Conservation (phyloP, 306 rosid species). For the Cucumis hystrix region DNA sequence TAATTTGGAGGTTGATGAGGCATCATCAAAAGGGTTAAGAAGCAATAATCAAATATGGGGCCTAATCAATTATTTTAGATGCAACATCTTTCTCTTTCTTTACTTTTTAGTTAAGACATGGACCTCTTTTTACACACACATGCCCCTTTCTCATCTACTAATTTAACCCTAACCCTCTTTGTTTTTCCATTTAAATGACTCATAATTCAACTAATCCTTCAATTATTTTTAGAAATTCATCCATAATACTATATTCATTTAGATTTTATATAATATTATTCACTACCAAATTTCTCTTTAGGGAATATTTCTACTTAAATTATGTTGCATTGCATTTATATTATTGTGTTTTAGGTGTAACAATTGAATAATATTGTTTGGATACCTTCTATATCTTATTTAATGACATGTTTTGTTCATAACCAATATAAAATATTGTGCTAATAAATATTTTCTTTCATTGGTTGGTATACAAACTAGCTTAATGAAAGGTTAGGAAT, state of each 20-base stretch:
- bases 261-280: neutral
- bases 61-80: conserved; percentile 44
- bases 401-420: neutral
- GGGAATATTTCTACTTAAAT: neutral
- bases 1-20: conserved; percentile 38
- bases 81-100: conserved; percentile 39
- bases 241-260: neutral
- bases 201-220: neutral
- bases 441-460: neutral
- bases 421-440: neutral
- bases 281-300: neutral
- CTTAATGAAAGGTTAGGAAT: neutral
- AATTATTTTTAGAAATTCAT: neutral
- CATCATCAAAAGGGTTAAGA: conserved; percentile 58
- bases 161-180: neutral
- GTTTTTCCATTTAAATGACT: conserved; percentile 8
- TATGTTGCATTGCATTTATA: neutral
- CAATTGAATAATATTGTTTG: neutral
- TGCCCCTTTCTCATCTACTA: neutral
- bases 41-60: conserved; percentile 45
- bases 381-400: neutral
- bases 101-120: conserved; percentile 48
- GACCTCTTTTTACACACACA: neutral
- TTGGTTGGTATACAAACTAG: neutral
- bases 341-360: neutral